Percentiles rank a stretch among this genome's conserved stretches.
Conservation (phyloP, 169 alveolate species). For the Perkinsus olseni region DNA sequence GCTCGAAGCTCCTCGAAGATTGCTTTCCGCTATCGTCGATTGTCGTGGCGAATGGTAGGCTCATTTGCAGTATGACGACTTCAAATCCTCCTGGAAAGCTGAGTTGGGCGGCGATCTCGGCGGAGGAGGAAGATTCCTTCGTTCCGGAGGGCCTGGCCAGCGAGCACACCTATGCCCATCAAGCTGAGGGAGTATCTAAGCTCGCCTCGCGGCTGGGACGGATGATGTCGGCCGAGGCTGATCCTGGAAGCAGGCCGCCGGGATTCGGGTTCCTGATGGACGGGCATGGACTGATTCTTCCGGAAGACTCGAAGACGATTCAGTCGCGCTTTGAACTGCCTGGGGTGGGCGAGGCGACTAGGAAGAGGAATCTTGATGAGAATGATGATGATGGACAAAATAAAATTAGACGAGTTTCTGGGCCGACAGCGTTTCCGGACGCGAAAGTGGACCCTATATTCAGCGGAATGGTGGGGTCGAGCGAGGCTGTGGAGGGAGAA, state of each 20-base stretch:
- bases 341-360: neutral
- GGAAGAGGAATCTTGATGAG: neutral
- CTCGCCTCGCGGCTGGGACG: neutral
- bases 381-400: neutral
- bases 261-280: neutral
- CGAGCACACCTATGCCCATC: neutral
- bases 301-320: neutral
- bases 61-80: too few species aligned
- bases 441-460: neutral
- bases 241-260: neutral
- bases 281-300: neutral
- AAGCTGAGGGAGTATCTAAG: neutral
- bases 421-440: neutral
- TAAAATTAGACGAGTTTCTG: neutral
- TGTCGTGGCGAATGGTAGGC: too few species aligned
- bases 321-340: neutral
- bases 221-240: neutral
- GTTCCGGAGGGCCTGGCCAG: neutral
- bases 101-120: neutral
- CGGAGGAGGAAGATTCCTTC: neutral
- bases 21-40: too few species aligned
- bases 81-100: neutral
- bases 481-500: neutral
- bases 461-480: neutral
- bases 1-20: too few species aligned